These are phyloP conservation scores for Penicillium angulare DNA, from an alignment of 495 filamentous ascomycete genomes.

Conservation along the genomic window DNA sequence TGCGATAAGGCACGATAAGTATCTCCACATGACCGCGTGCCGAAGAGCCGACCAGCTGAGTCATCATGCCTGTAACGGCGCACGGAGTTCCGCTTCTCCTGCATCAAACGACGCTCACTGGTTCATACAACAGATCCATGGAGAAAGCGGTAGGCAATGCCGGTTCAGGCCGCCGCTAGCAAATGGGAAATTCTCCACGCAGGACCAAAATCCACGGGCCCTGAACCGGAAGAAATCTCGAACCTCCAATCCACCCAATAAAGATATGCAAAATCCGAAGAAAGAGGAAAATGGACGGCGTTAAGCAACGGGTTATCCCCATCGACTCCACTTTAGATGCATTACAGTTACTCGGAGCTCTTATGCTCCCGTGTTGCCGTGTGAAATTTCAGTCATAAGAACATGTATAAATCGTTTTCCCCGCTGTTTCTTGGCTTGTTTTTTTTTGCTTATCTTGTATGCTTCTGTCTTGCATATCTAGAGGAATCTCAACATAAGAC, in stretches of 20 bases:
- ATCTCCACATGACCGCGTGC: neutral
- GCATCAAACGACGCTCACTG: neutral
- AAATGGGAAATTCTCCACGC: neutral
- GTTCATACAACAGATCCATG: neutral
- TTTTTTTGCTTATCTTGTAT: neutral
- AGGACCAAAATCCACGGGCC: neutral
- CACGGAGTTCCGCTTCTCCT: neutral
- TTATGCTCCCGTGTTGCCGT: neutral
- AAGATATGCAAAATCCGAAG: neutral
- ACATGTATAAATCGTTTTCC: neutral
- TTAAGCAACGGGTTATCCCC: neutral
- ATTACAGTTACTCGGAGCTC: neutral
- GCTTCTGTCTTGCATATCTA: too few relatives aligned
- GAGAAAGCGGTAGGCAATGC: neutral
- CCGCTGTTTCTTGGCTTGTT: neutral
- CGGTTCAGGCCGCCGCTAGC: conserved; percentile 13
- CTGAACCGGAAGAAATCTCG: neutral
- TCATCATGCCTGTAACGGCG: neutral
- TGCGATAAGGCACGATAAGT: too few relatives aligned
- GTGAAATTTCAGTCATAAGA: neutral
- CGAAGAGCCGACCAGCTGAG: neutral
- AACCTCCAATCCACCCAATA: neutral
- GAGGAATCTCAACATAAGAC: too few relatives aligned
- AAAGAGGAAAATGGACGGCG: neutral
- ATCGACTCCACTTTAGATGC: neutral